Percentiles rank a stretch among this genome's conserved stretches.
These are phyloP conservation scores for Xerocomus potaroensis DNA, from an alignment of 768 basidiomycete species.

Conservation along the genomic window DNA sequence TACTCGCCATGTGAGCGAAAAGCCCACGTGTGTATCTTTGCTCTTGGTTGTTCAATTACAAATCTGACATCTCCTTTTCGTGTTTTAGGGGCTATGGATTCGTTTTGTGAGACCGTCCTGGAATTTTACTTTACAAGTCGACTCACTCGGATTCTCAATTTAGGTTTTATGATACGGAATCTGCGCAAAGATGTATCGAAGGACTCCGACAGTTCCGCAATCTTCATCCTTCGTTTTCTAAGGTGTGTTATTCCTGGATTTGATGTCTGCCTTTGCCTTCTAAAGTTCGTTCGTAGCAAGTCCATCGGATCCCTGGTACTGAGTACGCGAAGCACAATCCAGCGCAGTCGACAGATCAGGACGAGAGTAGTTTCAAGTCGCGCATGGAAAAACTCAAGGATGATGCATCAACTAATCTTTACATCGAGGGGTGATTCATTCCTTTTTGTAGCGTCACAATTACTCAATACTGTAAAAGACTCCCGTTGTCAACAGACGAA, in stretches of 20 bases:
- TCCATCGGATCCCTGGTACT: constrained; percentile 84
- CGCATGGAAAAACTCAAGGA: constrained; percentile 76
- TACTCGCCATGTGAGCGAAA: constrained; percentile 76
- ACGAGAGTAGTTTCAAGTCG: constrained; percentile 57
- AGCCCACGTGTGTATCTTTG: constrained; percentile 41
- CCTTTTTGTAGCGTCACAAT: not conserved
- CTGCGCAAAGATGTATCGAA: constrained; percentile 72
- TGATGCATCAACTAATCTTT: constrained; percentile 65
- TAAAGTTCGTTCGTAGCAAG: constrained; percentile 37
- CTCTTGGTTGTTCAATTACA: constrained; percentile 1
- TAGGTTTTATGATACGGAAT: constrained; percentile 64
- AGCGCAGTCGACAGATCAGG: constrained; percentile 24
- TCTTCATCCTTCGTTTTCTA: constrained; percentile 83
- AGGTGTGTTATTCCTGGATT: constrained; percentile 41
- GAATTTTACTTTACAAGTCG: not conserved
- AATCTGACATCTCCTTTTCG: constrained; percentile 2
- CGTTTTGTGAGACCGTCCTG: constrained; percentile 54
- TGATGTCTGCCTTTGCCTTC: not conserved
- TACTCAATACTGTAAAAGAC: constrained; percentile 30
- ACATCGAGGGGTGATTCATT: constrained; percentile 63
- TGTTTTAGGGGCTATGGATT: constrained; percentile 67
- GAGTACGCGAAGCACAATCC: constrained; percentile 43
- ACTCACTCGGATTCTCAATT: not conserved
- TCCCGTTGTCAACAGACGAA: constrained; percentile 69
- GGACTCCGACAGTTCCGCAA: constrained; percentile 67